Conservation (phyloP, 306 rosid species). For the Citrullus mucosospermus region DNA sequence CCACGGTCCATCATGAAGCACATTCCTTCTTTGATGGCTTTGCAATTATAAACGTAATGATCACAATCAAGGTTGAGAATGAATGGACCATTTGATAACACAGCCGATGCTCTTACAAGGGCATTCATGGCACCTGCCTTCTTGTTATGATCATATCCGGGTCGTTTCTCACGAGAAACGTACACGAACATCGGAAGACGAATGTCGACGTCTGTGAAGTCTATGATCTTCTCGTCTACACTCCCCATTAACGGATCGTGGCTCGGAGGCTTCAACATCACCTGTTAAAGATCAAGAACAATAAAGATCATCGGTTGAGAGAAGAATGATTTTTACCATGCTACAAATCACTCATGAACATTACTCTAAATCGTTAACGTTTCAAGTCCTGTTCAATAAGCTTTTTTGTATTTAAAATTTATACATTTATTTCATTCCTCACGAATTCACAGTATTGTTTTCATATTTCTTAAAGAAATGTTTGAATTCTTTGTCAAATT, state of each 20-base stretch:
- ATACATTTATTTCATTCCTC: too few species aligned
- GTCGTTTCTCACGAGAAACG: constrained; percentile 77
- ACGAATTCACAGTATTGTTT: too few species aligned
- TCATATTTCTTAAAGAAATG: too few species aligned
- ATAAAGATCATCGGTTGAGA: too few species aligned
- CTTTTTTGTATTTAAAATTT: too few species aligned
- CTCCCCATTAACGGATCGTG: constrained; percentile 28
- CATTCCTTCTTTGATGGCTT: constrained; percentile 85
- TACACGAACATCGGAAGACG: constrained; percentile 77
- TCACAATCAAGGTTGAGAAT: constrained; percentile 87
- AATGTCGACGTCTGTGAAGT: constrained; percentile 57
- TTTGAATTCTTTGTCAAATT: not conserved
- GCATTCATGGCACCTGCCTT: constrained; percentile 99
- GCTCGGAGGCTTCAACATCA: constrained; percentile 47
- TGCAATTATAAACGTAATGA: constrained; percentile 78
- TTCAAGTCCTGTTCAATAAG: not conserved
- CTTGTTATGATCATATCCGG: constrained; percentile 84
- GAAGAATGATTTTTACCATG: too few species aligned
- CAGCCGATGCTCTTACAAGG: constrained; percentile 57
- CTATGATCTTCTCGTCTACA: constrained; percentile 30
- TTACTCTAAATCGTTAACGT: too few species aligned
- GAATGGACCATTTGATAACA: constrained; percentile 84
- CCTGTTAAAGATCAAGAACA: constrained; percentile 8
- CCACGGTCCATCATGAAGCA: constrained; percentile 88
- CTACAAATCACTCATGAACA: too few species aligned